Evolutionary conservation across 1,284 basidiomycete genomes (phyloP).

Genomic region (Schizopora paradoxa): DNA sequence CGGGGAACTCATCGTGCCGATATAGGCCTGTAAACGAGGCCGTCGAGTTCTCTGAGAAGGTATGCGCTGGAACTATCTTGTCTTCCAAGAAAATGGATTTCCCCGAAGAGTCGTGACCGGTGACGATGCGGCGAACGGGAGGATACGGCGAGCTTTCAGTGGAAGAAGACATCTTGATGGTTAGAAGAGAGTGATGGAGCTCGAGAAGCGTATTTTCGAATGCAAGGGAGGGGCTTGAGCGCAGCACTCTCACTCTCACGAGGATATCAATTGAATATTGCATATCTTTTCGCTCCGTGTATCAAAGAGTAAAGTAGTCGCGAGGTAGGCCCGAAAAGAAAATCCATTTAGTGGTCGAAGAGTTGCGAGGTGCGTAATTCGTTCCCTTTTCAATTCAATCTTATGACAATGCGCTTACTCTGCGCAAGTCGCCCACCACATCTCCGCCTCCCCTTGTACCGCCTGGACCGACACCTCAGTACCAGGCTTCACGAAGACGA

Average conservation of each 20-base stretch:
- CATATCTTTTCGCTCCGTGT: too few species aligned
- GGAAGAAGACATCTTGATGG: not conserved
- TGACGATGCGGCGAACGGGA: slow-evolving; percentile 17
- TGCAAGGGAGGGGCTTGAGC: too few species aligned
- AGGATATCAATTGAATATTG: too few species aligned
- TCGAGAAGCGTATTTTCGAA: too few species aligned
- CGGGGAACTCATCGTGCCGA: slow-evolving; percentile 8
- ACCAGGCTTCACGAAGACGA: slow-evolving; percentile 16
- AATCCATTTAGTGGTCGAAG: too few species aligned
- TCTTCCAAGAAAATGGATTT: slow-evolving; percentile 15
- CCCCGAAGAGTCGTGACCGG: slow-evolving; percentile 14
- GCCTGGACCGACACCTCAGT: slow-evolving; percentile 10
- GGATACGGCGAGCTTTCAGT: not conserved
- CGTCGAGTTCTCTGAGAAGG: not conserved
- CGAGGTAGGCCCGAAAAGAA: too few species aligned
- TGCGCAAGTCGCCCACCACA: slow-evolving; percentile 20
- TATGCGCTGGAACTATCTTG: not conserved
- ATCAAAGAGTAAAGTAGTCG: too few species aligned
- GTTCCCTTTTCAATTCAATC: too few species aligned
- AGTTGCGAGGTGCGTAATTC: too few species aligned
- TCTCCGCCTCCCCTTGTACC: slow-evolving; percentile 8
- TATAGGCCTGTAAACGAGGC: slow-evolving; percentile 12
- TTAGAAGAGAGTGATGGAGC: not conserved
- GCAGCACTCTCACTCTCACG: too few species aligned
- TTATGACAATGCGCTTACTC: too few species aligned